Evolutionary conservation across 805 yeast species (phyloP), one percentile per base, ranked within the genome.

Genomic region (Yarrowia osloensis): DNA sequence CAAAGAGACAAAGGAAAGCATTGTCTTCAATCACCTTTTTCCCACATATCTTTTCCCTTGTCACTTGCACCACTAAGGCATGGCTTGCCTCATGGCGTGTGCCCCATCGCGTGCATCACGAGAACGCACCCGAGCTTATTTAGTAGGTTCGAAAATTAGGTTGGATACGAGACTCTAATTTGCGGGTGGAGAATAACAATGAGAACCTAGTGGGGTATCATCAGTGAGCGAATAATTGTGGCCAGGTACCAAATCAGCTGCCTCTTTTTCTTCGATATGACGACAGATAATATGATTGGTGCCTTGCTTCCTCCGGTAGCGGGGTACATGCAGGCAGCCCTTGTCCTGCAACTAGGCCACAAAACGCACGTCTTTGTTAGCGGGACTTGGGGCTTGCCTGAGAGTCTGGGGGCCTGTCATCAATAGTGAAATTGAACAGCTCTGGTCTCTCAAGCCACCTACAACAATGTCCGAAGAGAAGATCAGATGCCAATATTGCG

Each of bases 71-170:
- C 39, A 15, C 19, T 35, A 7, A 33, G 12, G 39, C 39, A 13
- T 12, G 15, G 3, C 19, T 35, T 35, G 39, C 39, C 39, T 35
- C 39, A 35, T 7, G 19, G 19, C n/a, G 4, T 24, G 22, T 19
- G 54, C 54, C 54, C 11, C 54, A 47, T 28, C 55, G 39, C 31
- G n/a, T 6, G 24, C 55, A 50, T 50, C 55, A 50, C 55, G 39
- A 50, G 55, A 50, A 21, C 17, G 19, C 15, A 7, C 26, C 13
- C 54, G 54, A 47, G 35, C 29, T 46, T 26, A 26, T 11, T 26
- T 24, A 7, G 49, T 29, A 33, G 19, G 29, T 33, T 50, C 26
- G 8, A 9, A n/a, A 50, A 22, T 50, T n/a, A 33, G 33, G 57
- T 50, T 50, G 57, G 9, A 33, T 50, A 50, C 57, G 57, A 50